A percentile compares a stretch with the other conserved stretches of the same genome.
phyloP scores from a whole-genome alignment of 805 yeast genomes.

The Candida ipomoeae region DNA sequence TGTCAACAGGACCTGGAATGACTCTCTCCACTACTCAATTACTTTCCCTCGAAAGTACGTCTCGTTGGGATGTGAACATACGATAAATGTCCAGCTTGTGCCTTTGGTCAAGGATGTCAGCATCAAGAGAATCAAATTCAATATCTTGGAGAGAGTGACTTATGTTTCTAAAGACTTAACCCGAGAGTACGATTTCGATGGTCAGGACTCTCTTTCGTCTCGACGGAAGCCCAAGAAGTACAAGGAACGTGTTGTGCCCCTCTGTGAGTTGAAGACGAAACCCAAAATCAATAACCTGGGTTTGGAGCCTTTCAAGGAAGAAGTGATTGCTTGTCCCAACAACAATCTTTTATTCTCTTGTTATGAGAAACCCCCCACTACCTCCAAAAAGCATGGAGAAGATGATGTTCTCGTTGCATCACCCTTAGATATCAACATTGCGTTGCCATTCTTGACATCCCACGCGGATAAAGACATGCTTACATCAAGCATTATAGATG shows the following conservation, averaged over 20 bases:
- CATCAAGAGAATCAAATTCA: conserved; percentile 60
- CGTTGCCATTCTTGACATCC: conserved; percentile 42
- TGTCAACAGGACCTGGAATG: conserved; percentile 73
- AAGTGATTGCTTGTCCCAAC: conserved; percentile 52
- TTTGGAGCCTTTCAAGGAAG: conserved; percentile 52
- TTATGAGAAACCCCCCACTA: conserved; percentile 30
- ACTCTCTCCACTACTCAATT: conserved; percentile 64
- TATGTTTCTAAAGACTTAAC: conserved; percentile 55
- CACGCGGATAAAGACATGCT: conserved; percentile 28
- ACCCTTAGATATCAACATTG: conserved; percentile 41
- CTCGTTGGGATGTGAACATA: conserved; percentile 53
- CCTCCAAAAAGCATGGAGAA: background rate
- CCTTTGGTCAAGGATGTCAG: conserved; percentile 62
- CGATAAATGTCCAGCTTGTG: conserved; percentile 61
- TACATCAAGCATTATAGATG: conserved; percentile 16
- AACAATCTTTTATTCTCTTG: conserved; percentile 61
- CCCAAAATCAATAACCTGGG: conserved; percentile 31
- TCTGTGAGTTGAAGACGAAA: conserved; percentile 63
- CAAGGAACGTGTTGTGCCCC: conserved; percentile 50
- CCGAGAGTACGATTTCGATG: conserved; percentile 51
- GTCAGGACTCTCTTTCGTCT: conserved; percentile 19
- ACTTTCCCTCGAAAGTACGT: conserved; percentile 69
- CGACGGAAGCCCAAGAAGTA: conserved; percentile 5
- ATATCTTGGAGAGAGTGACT: conserved; percentile 62
- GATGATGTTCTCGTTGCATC: conserved; percentile 33